phyloP scores from a whole-genome alignment of 768 basidiomycete genomes.

The Antrodiella citrinella region DNA sequence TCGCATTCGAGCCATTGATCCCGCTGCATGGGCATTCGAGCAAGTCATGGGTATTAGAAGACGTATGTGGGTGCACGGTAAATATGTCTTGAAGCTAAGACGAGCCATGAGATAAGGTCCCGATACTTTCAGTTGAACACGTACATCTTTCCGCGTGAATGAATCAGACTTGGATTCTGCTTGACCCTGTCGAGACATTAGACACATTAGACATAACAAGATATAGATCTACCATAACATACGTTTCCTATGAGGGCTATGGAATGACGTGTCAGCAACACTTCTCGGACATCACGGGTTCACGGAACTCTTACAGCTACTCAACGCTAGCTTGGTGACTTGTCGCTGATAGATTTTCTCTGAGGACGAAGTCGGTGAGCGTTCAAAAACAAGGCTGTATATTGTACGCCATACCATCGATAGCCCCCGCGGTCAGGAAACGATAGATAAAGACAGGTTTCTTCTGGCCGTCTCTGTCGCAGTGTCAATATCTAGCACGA shows the following conservation, averaged over 20 bases:
- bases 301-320: constrained; percentile 60
- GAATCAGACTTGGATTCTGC: constrained; percentile 69
- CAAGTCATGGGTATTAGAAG: constrained; percentile 90
- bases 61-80: constrained; percentile 68
- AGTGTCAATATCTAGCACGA: too few relatives aligned
- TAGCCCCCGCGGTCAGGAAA: constrained; percentile 78
- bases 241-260: constrained; percentile 39
- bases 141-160: constrained; percentile 79
- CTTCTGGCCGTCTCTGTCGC: constrained; percentile 86
- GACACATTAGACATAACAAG: too few relatives aligned
- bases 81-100: constrained; percentile 88
- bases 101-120: constrained; percentile 4
- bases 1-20: background rate
- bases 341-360: constrained; percentile 93
- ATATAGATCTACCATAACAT: too few relatives aligned
- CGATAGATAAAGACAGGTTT: constrained; percentile 85
- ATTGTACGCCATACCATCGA: constrained; percentile 57
- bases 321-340: constrained; percentile 87
- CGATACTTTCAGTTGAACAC: constrained; percentile 17
- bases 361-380: constrained; percentile 22
- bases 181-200: too few relatives aligned
- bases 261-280: background rate
- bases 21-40: constrained; percentile 63
- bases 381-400: too few relatives aligned
- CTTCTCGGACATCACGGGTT: constrained; percentile 2